Percentiles rank a stretch among this genome's conserved stretches.
These are phyloP conservation scores for Ochromonas danica DNA, from an alignment of 108 stramenopile species.

Conservation along the genomic window DNA sequence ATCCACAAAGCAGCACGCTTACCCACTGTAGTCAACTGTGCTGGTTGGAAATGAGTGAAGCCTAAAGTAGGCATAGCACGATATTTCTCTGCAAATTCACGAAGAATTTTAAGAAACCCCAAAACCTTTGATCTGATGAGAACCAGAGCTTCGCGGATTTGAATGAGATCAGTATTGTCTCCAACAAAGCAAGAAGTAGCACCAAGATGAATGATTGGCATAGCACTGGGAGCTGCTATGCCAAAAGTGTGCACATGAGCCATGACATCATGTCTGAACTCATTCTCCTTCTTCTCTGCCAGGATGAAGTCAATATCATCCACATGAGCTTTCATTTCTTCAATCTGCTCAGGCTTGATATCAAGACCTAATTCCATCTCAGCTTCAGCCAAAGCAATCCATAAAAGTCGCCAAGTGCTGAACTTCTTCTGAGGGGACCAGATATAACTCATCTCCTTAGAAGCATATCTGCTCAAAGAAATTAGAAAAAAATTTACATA, in stretches of 20 bases:
- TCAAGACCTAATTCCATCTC: constrained; percentile 91
- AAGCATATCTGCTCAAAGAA: constrained; percentile 71
- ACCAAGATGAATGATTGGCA: constrained; percentile 93
- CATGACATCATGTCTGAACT: constrained; percentile 99
- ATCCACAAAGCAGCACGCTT: constrained; percentile 94
- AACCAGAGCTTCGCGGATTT: constrained; percentile 76
- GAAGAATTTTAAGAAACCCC: constrained; percentile 70
- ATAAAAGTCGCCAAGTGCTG: constrained; percentile 94
- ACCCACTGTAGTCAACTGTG: constrained; percentile 94
- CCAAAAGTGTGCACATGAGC: constrained; percentile 97
- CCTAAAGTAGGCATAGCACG: constrained; percentile 88
- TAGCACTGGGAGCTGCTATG: constrained; percentile 78
- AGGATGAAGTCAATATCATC: constrained; percentile 87
- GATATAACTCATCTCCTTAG: constrained; percentile 95
- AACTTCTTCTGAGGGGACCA: constrained; percentile 97
- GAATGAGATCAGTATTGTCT: constrained; percentile 92
- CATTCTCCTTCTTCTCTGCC: constrained; percentile 83
- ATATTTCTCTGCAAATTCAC: constrained; percentile 74
- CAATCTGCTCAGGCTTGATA: constrained; percentile 70
- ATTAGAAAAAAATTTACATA: no score
- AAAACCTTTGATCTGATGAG: constrained; percentile 84
- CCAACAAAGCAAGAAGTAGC: constrained; percentile 95
- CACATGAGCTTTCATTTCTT: constrained; percentile 51
- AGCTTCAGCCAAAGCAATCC: constrained; percentile 94
- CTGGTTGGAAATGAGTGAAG: constrained; percentile 97